phyloP scores from a whole-genome alignment of 768 basidiomycete genomes.

The Trametes cingulata region DNA sequence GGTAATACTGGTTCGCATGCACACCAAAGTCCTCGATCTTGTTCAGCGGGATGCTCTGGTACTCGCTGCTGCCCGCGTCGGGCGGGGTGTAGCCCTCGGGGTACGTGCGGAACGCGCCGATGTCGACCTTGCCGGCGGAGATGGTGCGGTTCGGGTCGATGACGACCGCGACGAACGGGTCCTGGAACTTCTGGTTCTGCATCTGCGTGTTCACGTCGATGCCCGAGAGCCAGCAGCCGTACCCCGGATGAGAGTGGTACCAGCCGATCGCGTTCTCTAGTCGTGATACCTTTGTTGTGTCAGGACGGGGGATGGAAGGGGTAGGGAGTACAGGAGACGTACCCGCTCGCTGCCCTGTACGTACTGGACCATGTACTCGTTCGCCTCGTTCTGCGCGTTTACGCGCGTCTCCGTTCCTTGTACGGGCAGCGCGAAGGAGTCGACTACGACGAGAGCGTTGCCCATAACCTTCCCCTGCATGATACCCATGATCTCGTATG shows the following conservation, averaged over 20 bases:
- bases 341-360: slow-evolving; percentile 81
- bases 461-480: slow-evolving; percentile 96
- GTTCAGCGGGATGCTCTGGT: slow-evolving; percentile 93
- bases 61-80: slow-evolving; percentile 67
- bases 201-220: slow-evolving; percentile 98
- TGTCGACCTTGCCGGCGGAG: slow-evolving; percentile 97
- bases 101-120: slow-evolving; percentile 97
- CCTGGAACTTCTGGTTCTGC: slow-evolving; percentile 92
- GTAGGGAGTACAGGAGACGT: slow-evolving; percentile 19
- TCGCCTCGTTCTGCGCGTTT: slow-evolving; percentile 92
- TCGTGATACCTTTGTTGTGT: slow-evolving; percentile 64
- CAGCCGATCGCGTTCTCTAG: slow-evolving; percentile 91
- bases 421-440: slow-evolving; percentile 95
- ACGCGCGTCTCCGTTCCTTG: slow-evolving; percentile 98
- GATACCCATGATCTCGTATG: slow-evolving; percentile 98
- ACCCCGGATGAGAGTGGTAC: slow-evolving; percentile 99
- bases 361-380: slow-evolving; percentile 98
- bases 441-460: slow-evolving; percentile 82
- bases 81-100: slow-evolving; percentile 94
- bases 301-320: background rate
- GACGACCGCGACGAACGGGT: slow-evolving; percentile 97
- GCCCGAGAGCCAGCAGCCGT: slow-evolving; percentile 98
- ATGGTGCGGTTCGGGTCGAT: slow-evolving; percentile 98
- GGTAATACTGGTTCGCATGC: slow-evolving; percentile 95
- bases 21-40: slow-evolving; percentile 99